A percentile compares a stretch with the other conserved stretches of the same genome.
These are phyloP conservation scores for Chaetomium olivaceum DNA, from an alignment of 2,329 filamentous ascomycete genomes.

Conservation along the genomic window DNA sequence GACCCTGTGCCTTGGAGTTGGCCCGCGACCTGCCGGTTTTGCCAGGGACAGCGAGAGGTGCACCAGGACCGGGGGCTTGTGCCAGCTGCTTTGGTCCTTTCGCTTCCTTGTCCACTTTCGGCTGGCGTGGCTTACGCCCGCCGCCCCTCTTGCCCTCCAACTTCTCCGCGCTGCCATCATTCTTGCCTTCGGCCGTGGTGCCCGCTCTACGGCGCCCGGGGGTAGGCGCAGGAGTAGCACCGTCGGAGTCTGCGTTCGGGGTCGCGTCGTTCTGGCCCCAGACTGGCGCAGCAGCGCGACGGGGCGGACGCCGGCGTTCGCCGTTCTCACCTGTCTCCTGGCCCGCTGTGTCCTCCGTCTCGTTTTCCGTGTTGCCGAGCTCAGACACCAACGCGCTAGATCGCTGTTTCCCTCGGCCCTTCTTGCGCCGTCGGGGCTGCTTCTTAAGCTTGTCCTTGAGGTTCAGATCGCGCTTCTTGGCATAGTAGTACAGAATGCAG, in stretches of 20 bases:
- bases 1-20: constrained; percentile 51
- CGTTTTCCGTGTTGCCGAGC: constrained; percentile 60
- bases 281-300: constrained; percentile 68
- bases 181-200: constrained; percentile 24
- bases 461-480: constrained; percentile 72
- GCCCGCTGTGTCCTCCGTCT: constrained; percentile 51
- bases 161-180: constrained; percentile 45
- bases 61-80: constrained; percentile 48
- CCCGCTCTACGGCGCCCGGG: constrained; percentile 53
- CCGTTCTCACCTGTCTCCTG: constrained; percentile 60
- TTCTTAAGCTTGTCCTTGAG: constrained; percentile 75
- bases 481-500: constrained; percentile 84
- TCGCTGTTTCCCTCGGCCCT: constrained; percentile 59
- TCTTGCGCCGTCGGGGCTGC: constrained; percentile 60
- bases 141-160: constrained; percentile 41
- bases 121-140: constrained; percentile 42
- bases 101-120: constrained; percentile 48
- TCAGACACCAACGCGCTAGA: constrained; percentile 68
- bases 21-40: constrained; percentile 56
- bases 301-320: constrained; percentile 58
- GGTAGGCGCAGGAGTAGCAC: constrained; percentile 57
- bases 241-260: constrained; percentile 57
- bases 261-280: constrained; percentile 62
- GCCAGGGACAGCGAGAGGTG: constrained; percentile 38
- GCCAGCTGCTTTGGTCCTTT: constrained; percentile 43